Evolutionary conservation across 2,329 filamentous ascomycete species (phyloP).

Genomic region (Dichotomopilus funicola): DNA sequence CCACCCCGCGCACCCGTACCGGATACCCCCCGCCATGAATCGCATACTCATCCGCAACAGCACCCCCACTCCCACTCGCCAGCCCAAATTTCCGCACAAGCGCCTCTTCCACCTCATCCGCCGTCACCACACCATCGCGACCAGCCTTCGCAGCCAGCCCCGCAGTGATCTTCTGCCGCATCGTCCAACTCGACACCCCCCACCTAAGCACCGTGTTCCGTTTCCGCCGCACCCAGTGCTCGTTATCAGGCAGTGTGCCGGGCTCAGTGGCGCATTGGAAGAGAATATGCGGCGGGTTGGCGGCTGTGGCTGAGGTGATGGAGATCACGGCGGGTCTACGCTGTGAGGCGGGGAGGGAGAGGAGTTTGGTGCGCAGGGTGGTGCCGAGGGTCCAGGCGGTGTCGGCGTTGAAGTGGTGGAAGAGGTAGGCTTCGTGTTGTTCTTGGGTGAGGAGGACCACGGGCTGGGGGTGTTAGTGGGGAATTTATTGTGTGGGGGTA

Average conservation of each 20-base stretch:
- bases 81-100: slow-evolving; percentile 3
- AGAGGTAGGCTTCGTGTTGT: not conserved
- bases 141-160: not conserved
- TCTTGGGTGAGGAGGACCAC: slow-evolving; percentile 6
- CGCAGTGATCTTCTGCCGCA: not conserved
- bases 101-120: slow-evolving; percentile 1
- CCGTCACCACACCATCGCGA: not conserved
- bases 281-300: slow-evolving; percentile 1
- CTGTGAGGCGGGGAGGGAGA: not conserved
- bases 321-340: slow-evolving; percentile 4
- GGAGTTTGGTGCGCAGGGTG: not conserved
- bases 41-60: slow-evolving; percentile 2
- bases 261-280: slow-evolving; percentile 5
- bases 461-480: not conserved
- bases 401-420: slow-evolving; percentile 1
- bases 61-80: slow-evolving; percentile 1
- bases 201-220: slow-evolving; percentile 7
- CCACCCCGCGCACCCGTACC: not conserved
- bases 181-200: slow-evolving; percentile 4
- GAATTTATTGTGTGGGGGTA: not conserved
- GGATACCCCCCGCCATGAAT: slow-evolving; percentile 7
- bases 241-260: slow-evolving; percentile 4
- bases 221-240: slow-evolving; percentile 7
- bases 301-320: not conserved
- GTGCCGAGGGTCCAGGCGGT: slow-evolving; percentile 7